Conservation (phyloP, 345 rosid species). For the Psidium guajava region DNA sequence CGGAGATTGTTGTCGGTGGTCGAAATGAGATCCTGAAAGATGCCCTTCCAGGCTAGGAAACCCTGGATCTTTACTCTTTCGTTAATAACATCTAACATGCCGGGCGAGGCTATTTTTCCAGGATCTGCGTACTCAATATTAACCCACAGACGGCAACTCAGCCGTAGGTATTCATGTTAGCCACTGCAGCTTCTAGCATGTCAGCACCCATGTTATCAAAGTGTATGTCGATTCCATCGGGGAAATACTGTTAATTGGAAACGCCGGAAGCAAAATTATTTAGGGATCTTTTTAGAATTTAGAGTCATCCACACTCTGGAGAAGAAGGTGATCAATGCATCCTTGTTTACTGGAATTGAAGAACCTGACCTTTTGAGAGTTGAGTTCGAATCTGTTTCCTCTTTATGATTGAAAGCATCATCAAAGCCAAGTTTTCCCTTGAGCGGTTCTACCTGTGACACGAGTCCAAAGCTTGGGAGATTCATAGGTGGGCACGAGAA, state of each 20-base stretch:
- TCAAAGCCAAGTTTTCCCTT: slow-evolving; percentile 45
- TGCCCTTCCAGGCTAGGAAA: slow-evolving; percentile 20
- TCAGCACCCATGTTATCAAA: slow-evolving; percentile 54
- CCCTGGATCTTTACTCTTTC: slow-evolving; percentile 44
- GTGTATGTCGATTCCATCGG: slow-evolving; percentile 43
- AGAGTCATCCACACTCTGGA: background rate
- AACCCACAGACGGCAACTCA: slow-evolving; percentile 42
- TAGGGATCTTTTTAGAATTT: background rate
- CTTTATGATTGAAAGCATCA: slow-evolving; percentile 42
- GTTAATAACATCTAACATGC: slow-evolving; percentile 29
- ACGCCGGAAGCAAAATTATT: background rate
- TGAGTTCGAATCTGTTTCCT: slow-evolving; percentile 21
- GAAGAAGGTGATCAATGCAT: background rate
- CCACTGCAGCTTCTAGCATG: slow-evolving; percentile 41
- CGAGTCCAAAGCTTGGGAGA: background rate
- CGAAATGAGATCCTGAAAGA: slow-evolving; percentile 22
- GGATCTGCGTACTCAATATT: slow-evolving; percentile 26
- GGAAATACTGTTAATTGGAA: slow-evolving; percentile 25
- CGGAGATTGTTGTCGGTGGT: slow-evolving; percentile 24
- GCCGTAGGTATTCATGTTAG: slow-evolving; percentile 38
- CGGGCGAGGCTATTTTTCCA: slow-evolving; percentile 24
- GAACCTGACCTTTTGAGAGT: slow-evolving; percentile 21
- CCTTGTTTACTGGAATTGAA: background rate
- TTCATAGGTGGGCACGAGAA: background rate
- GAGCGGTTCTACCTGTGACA: slow-evolving; percentile 24